These are phyloP conservation scores for Botryosphaeria dothidea DNA, from an alignment of 2,329 filamentous ascomycete species.

Conservation along the genomic window DNA sequence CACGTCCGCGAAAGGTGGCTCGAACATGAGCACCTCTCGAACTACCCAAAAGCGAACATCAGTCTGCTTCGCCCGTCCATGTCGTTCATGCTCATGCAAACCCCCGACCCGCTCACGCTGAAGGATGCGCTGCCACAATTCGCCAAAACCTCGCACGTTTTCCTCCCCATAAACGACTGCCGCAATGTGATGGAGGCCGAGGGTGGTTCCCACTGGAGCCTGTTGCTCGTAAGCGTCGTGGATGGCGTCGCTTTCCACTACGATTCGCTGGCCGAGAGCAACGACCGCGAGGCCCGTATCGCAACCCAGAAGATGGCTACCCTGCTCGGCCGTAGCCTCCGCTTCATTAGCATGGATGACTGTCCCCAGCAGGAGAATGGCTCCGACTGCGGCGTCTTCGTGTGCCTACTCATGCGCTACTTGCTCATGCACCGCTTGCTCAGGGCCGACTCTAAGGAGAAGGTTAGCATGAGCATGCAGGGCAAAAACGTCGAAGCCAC, in stretches of 20 bases:
- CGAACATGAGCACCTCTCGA: constrained; percentile 80
- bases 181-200: constrained; percentile 77
- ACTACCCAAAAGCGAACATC: constrained; percentile 82
- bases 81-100: constrained; percentile 87
- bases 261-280: constrained; percentile 71
- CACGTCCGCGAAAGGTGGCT: constrained; percentile 61
- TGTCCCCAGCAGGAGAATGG: constrained; percentile 89
- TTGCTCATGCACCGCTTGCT: constrained; percentile 83
- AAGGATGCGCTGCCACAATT: constrained; percentile 78
- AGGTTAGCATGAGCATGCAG: constrained; percentile 91
- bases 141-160: constrained; percentile 80
- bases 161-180: constrained; percentile 93
- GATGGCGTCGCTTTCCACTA: constrained; percentile 97
- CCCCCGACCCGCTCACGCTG: constrained; percentile 56
- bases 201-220: constrained; percentile 90
- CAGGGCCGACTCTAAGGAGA: constrained; percentile 75
- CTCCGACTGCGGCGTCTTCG: constrained; percentile 93
- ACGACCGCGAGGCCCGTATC: constrained; percentile 70
- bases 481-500: constrained; percentile 80
- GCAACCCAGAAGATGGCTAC: constrained; percentile 69
- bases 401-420: constrained; percentile 93
- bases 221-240: constrained; percentile 83
- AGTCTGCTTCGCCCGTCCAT: constrained; percentile 89
- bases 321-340: constrained; percentile 66
- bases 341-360: constrained; percentile 81